Percentiles rank a stretch among this genome's conserved stretches.
phyloP scores from a whole-genome alignment of 2,329 filamentous ascomycete species.

The Pseudogymnoascus sp. region DNA sequence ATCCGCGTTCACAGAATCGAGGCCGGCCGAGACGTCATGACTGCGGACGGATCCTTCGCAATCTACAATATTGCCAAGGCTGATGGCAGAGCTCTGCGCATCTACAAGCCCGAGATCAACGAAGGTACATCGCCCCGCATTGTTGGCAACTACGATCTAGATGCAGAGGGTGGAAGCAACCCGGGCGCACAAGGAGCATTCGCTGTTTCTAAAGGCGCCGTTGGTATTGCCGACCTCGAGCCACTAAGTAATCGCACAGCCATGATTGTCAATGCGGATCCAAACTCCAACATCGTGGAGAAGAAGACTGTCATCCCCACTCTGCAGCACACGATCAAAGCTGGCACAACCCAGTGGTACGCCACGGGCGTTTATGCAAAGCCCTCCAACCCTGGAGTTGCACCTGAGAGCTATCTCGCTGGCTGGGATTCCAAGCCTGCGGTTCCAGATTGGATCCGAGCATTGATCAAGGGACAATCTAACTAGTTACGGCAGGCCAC shows the following conservation, averaged over 20 bases:
- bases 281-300: conserved; percentile 70
- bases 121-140: conserved; percentile 48
- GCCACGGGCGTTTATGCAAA: conserved; percentile 64
- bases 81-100: conserved; percentile 43
- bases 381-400: conserved; percentile 46
- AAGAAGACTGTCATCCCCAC: conserved; percentile 64
- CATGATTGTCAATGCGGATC: conserved; percentile 65
- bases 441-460: conserved; percentile 52
- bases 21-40: conserved; percentile 55
- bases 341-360: conserved; percentile 56
- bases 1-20: conserved; percentile 55
- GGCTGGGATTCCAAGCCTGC: conserved; percentile 52
- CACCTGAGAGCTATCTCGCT: conserved; percentile 45
- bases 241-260: conserved; percentile 36
- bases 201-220: conserved; percentile 47
- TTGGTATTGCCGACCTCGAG: conserved; percentile 47
- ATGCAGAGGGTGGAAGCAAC: conserved; percentile 45
- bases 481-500: not conserved
- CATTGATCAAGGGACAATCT: conserved; percentile 34
- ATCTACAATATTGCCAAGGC: conserved; percentile 47
- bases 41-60: conserved; percentile 67
- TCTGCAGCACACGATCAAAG: conserved; percentile 51
- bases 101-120: conserved; percentile 39
- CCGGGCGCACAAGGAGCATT: conserved; percentile 46
- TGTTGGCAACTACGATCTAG: conserved; percentile 53